phyloP scores from a whole-genome alignment of 2,329 filamentous ascomycete genomes.

The Aspergillus brunneoviolaceus region DNA sequence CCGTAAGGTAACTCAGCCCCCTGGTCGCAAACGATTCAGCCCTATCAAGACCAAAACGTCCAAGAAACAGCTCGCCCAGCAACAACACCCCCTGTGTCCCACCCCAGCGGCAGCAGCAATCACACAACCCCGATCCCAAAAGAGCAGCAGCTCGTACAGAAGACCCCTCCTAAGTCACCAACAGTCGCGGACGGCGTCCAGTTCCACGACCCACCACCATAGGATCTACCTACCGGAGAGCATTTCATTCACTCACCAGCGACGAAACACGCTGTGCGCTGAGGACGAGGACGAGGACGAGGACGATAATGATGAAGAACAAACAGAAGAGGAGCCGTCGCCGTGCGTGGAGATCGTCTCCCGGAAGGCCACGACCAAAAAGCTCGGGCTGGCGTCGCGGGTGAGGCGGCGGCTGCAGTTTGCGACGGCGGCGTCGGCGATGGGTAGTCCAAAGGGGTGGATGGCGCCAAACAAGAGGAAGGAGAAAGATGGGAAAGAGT shows the following conservation, averaged over 20 bases:
- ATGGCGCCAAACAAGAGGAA: not conserved
- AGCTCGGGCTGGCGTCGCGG: not conserved
- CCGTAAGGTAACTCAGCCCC: not conserved
- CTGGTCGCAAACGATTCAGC: not conserved
- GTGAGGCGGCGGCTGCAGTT: not conserved
- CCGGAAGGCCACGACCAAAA: not conserved
- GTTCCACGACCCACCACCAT: not conserved
- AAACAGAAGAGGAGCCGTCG: not conserved
- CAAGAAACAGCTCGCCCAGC: not conserved
- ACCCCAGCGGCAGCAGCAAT: no score
- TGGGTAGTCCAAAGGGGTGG: not conserved
- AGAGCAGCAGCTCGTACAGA: not conserved
- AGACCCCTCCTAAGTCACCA: not conserved
- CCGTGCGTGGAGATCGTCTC: not conserved
- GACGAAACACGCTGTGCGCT: not conserved
- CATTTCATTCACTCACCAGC: not conserved
- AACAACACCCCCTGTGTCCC: not conserved
- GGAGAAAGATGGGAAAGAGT: not conserved
- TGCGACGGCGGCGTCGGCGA: not conserved
- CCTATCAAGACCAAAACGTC: not conserved
- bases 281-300: not conserved
- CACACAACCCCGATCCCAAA: not conserved
- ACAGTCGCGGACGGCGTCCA: not conserved
- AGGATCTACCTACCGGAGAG: not conserved
- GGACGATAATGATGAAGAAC: not conserved